Evolutionary conservation across 129 eudicot genomes (phyloP).

Genomic region (Helianthus tuberosus): DNA sequence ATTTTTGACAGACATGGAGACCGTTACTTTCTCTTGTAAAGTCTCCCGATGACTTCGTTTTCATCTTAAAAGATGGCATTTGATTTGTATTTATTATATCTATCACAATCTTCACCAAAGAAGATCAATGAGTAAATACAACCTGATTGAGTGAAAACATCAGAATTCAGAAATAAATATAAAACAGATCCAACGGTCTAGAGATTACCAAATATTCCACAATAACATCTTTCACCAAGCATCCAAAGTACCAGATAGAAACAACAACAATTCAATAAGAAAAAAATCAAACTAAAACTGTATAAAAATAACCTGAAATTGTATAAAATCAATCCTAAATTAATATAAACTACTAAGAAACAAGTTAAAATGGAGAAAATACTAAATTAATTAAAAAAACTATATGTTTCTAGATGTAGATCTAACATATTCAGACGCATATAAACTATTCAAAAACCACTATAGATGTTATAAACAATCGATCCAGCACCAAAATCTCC

Average conservation of each 20-base stretch:
- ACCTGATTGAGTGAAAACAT: background rate
- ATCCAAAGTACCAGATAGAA: background rate
- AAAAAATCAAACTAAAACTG: background rate
- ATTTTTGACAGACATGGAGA: slow-evolving; percentile 74
- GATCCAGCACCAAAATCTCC: background rate
- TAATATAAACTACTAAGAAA: background rate
- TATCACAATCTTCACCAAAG: slow-evolving; percentile 17
- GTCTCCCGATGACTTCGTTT: slow-evolving; percentile 22
- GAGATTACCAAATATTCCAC: slow-evolving; percentile 6
- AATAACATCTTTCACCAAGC: background rate
- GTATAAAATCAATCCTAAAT: background rate
- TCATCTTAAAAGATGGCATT: slow-evolving; percentile 44
- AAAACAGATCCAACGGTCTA: slow-evolving; percentile 11
- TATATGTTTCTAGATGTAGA: slow-evolving; percentile 15
- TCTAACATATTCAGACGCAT: slow-evolving; percentile 28
- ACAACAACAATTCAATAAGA: background rate
- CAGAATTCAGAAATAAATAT: background rate
- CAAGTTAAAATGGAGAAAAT: background rate
- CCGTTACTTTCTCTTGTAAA: slow-evolving; percentile 35
- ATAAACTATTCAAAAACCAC: background rate
- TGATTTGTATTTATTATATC: slow-evolving; percentile 16
- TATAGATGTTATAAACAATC: background rate
- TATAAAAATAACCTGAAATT: background rate
- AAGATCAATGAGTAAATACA: slow-evolving; percentile 12
- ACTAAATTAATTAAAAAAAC: background rate